Evolutionary conservation across 1,284 basidiomycete genomes (phyloP), one percentile per base, ranked within the genome.

Genomic region (Cryptococcus maquisensis): DNA sequence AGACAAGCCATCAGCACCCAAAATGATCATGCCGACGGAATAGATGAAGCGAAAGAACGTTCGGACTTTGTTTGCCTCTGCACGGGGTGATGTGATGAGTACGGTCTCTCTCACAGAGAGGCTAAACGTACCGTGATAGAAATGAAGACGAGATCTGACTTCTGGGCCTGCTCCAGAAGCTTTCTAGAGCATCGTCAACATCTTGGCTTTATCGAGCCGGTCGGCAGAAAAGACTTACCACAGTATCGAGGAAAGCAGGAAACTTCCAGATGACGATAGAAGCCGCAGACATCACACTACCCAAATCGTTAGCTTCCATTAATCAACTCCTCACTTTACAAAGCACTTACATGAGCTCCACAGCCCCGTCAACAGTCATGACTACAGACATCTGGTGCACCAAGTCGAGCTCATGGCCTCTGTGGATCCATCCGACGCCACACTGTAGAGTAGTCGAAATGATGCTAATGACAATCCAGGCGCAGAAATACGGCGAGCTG

Each of bases 51-150:
- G 61, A 47, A 64, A 64, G 54, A 69, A 64, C 6, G 61, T 67
- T 13, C 67, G 56, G 59, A 67, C 52, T 45, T 67, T 67, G 61
- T 69, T 69, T 32, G 51, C 56, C 45, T 67, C 64, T 67, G 47
- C 15, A 13, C 8, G 32, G 84, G 32, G 84, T 73, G 0, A 92
- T 85, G 75, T 99, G 98, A 39, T 95, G 87, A 16, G 93, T 94
- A 77, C 95, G 98, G 72, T 98, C 92, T 69, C 98, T 94, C 54
- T 98, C 73, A 71, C 97, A 18, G 18, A 32, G 20, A 13, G 21
- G 41, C 21, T 3, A 3, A n/a, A 49, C 58, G 51, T 24, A 59
- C 65, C 63, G 42, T 69, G 67, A 47, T 65, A 69, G 28, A 63
- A 66, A 49, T 67, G 61, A 2, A 69, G 56, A 16, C 67, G 53